Evolutionary conservation across 1,284 basidiomycete species (phyloP).

Genomic region (Cryptococcus maquisensis): DNA sequence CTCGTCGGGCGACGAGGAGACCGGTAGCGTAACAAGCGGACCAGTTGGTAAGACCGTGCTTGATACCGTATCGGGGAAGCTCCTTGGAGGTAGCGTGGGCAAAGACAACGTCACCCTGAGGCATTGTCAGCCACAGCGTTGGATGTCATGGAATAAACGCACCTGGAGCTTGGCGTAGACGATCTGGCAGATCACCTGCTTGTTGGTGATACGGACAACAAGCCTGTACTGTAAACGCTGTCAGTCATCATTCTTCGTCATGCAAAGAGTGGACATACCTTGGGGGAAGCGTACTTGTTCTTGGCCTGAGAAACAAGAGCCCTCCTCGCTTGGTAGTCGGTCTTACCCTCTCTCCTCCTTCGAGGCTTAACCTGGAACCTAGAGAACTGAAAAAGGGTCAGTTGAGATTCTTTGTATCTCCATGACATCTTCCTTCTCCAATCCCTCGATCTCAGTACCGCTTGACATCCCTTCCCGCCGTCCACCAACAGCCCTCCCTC

Average conservation of each 20-base stretch:
- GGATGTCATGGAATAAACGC: conserved; percentile 1
- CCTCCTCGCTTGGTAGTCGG: conserved; percentile 98
- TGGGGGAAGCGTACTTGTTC: conserved; percentile 99
- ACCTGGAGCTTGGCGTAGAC: conserved; percentile 90
- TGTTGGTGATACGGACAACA: conserved; percentile 97
- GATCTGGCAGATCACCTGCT: conserved; percentile 85
- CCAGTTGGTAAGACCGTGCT: conserved; percentile 99
- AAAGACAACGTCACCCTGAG: conserved; percentile 81
- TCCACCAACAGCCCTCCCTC: no score
- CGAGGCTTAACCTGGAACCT: conserved; percentile 97
- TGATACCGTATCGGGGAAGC: conserved; percentile 93
- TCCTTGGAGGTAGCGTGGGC: conserved; percentile 83
- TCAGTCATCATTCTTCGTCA: background rate
- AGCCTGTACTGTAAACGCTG: conserved; percentile 70
- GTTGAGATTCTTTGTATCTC: background rate
- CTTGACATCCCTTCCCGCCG: background rate
- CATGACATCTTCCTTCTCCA: background rate
- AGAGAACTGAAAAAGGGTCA: conserved; percentile 57
- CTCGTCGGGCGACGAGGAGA: conserved; percentile 90
- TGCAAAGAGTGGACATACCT: conserved; percentile 46
- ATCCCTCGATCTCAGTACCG: background rate
- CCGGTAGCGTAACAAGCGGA: conserved; percentile 98
- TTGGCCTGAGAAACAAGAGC: conserved; percentile 95
- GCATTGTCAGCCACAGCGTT: background rate
- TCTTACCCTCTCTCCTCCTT: conserved; percentile 93